phyloP scores from a whole-genome alignment of 208 protist species.

The Crithidia sp. region DNA sequence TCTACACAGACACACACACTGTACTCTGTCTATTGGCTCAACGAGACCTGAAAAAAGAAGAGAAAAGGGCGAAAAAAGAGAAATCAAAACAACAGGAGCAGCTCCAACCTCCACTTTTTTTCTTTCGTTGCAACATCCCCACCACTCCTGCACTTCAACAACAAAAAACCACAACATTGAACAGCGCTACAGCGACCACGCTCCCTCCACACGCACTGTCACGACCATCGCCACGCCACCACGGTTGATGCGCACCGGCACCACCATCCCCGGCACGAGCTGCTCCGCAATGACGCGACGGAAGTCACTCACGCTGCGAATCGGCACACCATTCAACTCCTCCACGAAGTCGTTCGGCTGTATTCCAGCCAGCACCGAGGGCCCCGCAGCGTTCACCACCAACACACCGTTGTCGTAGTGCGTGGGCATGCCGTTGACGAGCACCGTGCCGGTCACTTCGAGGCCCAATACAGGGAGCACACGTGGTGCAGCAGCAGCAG shows the following conservation, averaged over 20 bases:
- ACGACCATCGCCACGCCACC: slow-evolving; percentile 42
- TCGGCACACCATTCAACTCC: slow-evolving; percentile 44
- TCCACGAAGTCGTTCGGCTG: slow-evolving; percentile 64
- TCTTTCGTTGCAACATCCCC: no score
- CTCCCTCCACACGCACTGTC: slow-evolving; percentile 35
- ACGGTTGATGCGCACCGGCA: slow-evolving; percentile 54
- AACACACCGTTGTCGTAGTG: slow-evolving; percentile 66
- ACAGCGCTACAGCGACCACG: slow-evolving; percentile 19
- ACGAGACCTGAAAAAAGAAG: neutral
- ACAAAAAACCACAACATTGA: neutral
- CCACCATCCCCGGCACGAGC: slow-evolving; percentile 32
- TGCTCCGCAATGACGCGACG: slow-evolving; percentile 49
- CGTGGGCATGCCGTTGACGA: slow-evolving; percentile 61
- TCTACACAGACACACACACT: no score
- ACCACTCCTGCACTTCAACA: neutral
- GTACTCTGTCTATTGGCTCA: neutral
- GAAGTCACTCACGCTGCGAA: slow-evolving; percentile 48
- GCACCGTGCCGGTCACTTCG: slow-evolving; percentile 60
- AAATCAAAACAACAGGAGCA: neutral
- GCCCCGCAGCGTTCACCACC: slow-evolving; percentile 64
- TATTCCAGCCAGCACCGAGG: slow-evolving; percentile 58
- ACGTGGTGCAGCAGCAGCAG: no score
- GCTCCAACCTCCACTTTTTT: neutral
- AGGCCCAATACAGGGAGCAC: slow-evolving; percentile 54
- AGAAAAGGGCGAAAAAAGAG: neutral